phyloP scores from a whole-genome alignment of 2,329 filamentous ascomycete genomes.

The Trichoderma sp. region DNA sequence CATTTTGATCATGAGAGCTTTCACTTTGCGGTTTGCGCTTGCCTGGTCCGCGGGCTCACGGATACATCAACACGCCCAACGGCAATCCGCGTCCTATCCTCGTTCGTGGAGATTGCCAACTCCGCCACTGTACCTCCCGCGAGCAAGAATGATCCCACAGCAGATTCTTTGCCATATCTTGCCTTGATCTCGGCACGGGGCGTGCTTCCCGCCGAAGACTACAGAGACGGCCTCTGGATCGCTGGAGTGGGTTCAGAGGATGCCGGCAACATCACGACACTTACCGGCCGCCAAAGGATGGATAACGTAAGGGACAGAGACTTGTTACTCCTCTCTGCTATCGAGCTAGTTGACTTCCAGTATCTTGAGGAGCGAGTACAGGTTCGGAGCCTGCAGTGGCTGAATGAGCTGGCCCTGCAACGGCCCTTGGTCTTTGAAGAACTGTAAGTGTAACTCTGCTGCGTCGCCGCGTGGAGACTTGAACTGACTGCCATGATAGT shows the following conservation, averaged over 20 bases:
- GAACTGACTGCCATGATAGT: conserved; percentile 41
- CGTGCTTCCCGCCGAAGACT: conserved; percentile 58
- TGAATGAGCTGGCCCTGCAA: conserved; percentile 58
- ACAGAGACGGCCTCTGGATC: conserved; percentile 65
- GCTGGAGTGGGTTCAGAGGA: conserved; percentile 54
- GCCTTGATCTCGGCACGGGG: conserved; percentile 61
- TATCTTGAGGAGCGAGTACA: conserved; percentile 65
- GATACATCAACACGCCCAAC: conserved; percentile 62
- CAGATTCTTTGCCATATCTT: conserved; percentile 58
- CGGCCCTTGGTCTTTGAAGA: conserved; percentile 60
- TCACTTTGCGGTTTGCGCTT: conserved; percentile 67
- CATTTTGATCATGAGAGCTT: conserved; percentile 67
- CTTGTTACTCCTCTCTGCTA: conserved; percentile 63
- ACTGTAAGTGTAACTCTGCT: conserved; percentile 50
- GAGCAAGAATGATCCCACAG: conserved; percentile 29
- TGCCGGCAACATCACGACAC: conserved; percentile 34
- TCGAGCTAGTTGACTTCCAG: conserved; percentile 67
- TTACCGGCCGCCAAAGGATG: conserved; percentile 39
- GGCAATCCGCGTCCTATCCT: conserved; percentile 62
- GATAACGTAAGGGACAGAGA: conserved; percentile 61
- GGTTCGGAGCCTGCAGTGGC: conserved; percentile 60
- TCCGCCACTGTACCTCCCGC: conserved; percentile 27
- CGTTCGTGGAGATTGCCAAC: conserved; percentile 54
- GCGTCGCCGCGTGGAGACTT: background rate
- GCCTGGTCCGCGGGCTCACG: conserved; percentile 64